Percentiles rank a stretch among this genome's conserved stretches.
These are phyloP conservation scores for Delphinella strobiligena DNA, from an alignment of 2,329 filamentous ascomycete species.

Conservation along the genomic window DNA sequence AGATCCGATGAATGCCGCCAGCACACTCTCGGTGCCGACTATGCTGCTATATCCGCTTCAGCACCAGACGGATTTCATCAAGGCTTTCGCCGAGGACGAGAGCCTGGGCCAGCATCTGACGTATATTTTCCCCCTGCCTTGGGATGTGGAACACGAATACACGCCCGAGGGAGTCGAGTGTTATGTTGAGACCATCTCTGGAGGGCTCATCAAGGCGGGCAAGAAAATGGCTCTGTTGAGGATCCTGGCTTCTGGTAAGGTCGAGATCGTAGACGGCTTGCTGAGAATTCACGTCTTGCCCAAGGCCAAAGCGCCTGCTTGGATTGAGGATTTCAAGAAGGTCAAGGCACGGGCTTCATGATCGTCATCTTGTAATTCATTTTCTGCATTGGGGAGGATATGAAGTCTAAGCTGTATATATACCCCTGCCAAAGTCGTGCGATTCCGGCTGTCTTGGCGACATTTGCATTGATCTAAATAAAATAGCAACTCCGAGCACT, in stretches of 20 bases:
- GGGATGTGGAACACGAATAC: conserved; percentile 65
- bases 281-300: conserved; percentile 77
- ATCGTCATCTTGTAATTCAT: no score
- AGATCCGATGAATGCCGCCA: conserved; percentile 61
- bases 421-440: no score
- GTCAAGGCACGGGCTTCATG: no score
- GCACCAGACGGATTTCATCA: conserved; percentile 80
- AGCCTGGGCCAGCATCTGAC: conserved; percentile 63
- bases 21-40: conserved; percentile 61
- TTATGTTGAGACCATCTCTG: conserved; percentile 71
- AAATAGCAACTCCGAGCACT: no score
- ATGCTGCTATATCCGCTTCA: conserved; percentile 77
- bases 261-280: conserved; percentile 79
- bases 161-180: conserved; percentile 58
- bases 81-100: conserved; percentile 69
- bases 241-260: conserved; percentile 60
- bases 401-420: no score
- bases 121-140: conserved; percentile 80
- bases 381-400: no score
- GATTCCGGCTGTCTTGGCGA: no score
- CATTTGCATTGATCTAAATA: no score
- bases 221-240: conserved; percentile 70
- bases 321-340: conserved; percentile 75
- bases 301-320: conserved; percentile 53
- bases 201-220: conserved; percentile 79